A percentile compares a stretch with the other conserved stretches of the same genome.
These are phyloP conservation scores for Exidia glandulosa DNA, from an alignment of 768 basidiomycete species.

Conservation along the genomic window DNA sequence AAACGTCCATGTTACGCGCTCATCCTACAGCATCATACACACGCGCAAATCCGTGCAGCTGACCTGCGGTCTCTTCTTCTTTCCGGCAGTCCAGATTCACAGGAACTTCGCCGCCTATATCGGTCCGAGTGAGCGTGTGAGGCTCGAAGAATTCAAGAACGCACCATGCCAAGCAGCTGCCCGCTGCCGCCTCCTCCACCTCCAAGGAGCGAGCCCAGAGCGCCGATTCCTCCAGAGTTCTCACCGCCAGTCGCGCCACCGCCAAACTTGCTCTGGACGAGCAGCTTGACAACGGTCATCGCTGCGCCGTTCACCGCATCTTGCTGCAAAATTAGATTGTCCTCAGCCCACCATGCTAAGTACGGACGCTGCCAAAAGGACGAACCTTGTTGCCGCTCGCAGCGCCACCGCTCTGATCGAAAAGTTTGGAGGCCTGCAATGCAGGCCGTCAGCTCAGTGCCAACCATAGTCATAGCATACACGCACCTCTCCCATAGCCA, in stretches of 20 bases:
- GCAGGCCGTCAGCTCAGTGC: not conserved
- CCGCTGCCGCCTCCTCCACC: constrained; percentile 54
- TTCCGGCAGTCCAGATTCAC: too few species aligned
- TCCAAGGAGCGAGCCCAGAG: constrained; percentile 23
- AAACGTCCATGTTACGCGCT: not conserved
- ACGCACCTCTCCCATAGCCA: constrained; percentile 66
- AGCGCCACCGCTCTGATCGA: constrained; percentile 57
- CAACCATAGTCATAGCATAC: not conserved
- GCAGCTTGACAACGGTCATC: constrained; percentile 74
- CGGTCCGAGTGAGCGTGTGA: not conserved
- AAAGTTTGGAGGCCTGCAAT: constrained; percentile 46
- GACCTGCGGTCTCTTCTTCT: too few species aligned
- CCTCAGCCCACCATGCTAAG: constrained; percentile 15
- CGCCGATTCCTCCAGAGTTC: not conserved
- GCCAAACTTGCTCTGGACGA: constrained; percentile 39
- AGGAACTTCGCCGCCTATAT: constrained; percentile 23
- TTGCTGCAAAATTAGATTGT: constrained; percentile 26
- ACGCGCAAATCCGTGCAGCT: too few species aligned
- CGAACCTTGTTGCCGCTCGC: constrained; percentile 44
- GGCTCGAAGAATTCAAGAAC: constrained; percentile 14
- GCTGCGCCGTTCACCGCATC: constrained; percentile 78
- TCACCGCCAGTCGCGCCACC: constrained; percentile 15
- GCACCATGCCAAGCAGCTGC: constrained; percentile 46
- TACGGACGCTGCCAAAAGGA: not conserved
- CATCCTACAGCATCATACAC: not conserved